Conservation (phyloP, 2,329 filamentous ascomycete species). For the Sclerotinia glacialis region DNA sequence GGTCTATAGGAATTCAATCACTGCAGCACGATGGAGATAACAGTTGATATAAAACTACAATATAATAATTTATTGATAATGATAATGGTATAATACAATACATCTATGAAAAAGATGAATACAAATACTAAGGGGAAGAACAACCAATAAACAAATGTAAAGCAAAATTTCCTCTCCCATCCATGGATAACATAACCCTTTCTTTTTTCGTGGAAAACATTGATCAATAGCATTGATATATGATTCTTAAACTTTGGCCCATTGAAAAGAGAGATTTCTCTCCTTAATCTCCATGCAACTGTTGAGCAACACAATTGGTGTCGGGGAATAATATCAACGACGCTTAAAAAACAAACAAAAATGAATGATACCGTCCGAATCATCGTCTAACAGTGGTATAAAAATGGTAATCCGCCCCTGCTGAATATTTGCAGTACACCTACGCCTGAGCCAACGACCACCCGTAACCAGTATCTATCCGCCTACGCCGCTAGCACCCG, state of each 20-base stretch:
- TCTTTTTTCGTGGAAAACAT: not conserved
- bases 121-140: not conserved
- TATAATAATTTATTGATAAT: no score
- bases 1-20: not conserved
- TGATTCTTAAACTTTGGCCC: not conserved
- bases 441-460: slow-evolving; percentile 5
- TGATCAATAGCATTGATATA: not conserved
- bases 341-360: slow-evolving; percentile 7
- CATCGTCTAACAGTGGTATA: slow-evolving; percentile 12
- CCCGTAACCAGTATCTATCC: slow-evolving; percentile 13
- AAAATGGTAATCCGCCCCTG: slow-evolving; percentile 12
- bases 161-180: not conserved
- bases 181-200: not conserved
- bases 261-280: not conserved
- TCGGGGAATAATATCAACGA: not conserved
- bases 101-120: not conserved
- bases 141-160: not conserved
- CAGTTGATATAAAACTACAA: no score
- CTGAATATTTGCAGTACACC: slow-evolving; percentile 12
- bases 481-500: slow-evolving; percentile 10
- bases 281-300: not conserved
- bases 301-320: not conserved
- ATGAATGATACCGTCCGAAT: not conserved
- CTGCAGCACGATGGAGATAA: not conserved
- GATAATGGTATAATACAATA: not conserved